Conservation (phyloP, 768 basidiomycete genomes). For the Galerina sulciceps region DNA sequence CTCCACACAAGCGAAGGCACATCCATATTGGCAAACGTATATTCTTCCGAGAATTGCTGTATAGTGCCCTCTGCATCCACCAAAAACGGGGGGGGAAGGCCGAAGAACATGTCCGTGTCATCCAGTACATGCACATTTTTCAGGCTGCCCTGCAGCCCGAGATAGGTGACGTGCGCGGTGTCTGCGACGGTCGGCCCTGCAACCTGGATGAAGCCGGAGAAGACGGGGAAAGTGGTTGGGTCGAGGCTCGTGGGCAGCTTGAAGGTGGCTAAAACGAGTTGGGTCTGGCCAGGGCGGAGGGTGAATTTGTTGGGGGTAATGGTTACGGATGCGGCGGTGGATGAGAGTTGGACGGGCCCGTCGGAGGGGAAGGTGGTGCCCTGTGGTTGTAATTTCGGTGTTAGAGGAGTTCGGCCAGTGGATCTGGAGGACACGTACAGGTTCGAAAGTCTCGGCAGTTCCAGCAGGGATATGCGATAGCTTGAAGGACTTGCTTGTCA, state of each 20-base stretch:
- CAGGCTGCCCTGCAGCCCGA: slow-evolving; percentile 47
- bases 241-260: slow-evolving; percentile 47
- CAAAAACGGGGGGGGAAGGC: slow-evolving; percentile 45
- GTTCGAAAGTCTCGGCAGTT: slow-evolving; percentile 50
- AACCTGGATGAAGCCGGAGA: slow-evolving; percentile 61
- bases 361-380: slow-evolving; percentile 42
- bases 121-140: slow-evolving; percentile 56
- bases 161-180: slow-evolving; percentile 46
- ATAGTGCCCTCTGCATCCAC: slow-evolving; percentile 43
- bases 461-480: slow-evolving; percentile 60
- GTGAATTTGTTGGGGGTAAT: slow-evolving; percentile 50
- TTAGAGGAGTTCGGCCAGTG: not conserved
- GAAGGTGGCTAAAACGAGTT: slow-evolving; percentile 47
- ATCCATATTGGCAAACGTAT: slow-evolving; percentile 47
- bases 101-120: slow-evolving; percentile 50
- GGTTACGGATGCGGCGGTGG: slow-evolving; percentile 46
- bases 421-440: slow-evolving; percentile 27
- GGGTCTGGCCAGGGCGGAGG: slow-evolving; percentile 45
- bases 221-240: slow-evolving; percentile 55
- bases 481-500: slow-evolving; percentile 43
- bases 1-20: slow-evolving; percentile 46
- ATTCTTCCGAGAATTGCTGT: slow-evolving; percentile 51
- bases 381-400: slow-evolving; percentile 22
- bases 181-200: slow-evolving; percentile 34
- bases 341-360: slow-evolving; percentile 56